Percentiles rank a stretch among this genome's conserved stretches.
These are phyloP conservation scores for Cucurbita moschata DNA, from an alignment of 306 rosid species.

Conservation along the genomic window DNA sequence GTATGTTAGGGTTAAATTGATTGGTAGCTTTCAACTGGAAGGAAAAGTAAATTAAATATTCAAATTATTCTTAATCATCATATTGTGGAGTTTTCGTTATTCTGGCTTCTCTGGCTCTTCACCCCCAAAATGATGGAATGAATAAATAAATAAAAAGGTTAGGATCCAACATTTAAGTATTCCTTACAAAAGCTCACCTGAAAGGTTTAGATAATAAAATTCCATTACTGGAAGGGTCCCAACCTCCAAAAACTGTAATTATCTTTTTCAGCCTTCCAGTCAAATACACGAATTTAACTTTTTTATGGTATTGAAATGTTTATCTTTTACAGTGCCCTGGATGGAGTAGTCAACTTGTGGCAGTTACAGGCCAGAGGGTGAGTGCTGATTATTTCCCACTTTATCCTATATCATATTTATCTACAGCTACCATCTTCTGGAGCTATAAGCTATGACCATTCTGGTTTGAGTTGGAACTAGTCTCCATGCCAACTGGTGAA, in stretches of 20 bases:
- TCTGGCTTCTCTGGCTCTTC: background rate
- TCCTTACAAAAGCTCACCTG: background rate
- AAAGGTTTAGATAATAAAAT: background rate
- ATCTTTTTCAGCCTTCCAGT: background rate
- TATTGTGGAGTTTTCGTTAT: background rate
- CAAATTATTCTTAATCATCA: background rate
- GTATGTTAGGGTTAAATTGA: background rate
- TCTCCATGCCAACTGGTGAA: background rate
- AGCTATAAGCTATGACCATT: background rate
- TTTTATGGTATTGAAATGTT: background rate
- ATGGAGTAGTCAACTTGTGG: constrained; percentile 72
- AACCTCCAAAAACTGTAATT: background rate
- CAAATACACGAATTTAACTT: background rate
- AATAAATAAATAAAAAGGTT: background rate
- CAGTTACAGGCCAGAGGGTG: constrained; percentile 54
- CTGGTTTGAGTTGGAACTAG: background rate
- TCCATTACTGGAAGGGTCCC: background rate
- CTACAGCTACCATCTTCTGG: background rate
- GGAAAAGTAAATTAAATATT: background rate
- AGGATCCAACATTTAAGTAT: background rate
- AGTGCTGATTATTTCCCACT: constrained; percentile 4
- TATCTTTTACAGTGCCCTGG: constrained; percentile 54
- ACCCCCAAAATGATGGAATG: background rate
- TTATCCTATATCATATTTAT: background rate
- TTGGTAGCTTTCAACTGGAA: background rate